Evolutionary conservation across 495 filamentous ascomycete species (phyloP).

Genomic region (Tuber indicum): DNA sequence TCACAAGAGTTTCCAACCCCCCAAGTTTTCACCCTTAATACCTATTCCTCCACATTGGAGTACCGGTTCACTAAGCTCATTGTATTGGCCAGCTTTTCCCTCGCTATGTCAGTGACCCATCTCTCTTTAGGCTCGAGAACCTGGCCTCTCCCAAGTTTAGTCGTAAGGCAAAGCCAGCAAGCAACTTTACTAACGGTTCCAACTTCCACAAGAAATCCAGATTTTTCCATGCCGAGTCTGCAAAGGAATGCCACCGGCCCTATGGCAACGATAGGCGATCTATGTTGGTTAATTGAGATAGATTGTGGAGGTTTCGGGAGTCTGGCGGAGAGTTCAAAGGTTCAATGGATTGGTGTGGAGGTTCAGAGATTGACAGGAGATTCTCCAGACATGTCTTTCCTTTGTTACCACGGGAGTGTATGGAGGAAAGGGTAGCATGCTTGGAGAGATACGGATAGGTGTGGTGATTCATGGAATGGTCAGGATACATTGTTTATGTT

Average conservation of each 20-base stretch:
- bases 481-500: too few relatives aligned
- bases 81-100: slow-evolving; percentile 57
- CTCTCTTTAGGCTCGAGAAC: slow-evolving; percentile 48
- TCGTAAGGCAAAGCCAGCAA: slow-evolving; percentile 68
- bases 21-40: slow-evolving; percentile 9
- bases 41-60: slow-evolving; percentile 45
- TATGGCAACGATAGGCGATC: slow-evolving; percentile 58
- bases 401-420: too few relatives aligned
- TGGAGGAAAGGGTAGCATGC: too few relatives aligned
- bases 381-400: too few relatives aligned
- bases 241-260: slow-evolving; percentile 73
- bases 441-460: too few relatives aligned
- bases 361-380: too few relatives aligned
- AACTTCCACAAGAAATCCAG: slow-evolving; percentile 69
- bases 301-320: too few relatives aligned
- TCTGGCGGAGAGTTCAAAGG: too few relatives aligned
- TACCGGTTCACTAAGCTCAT: slow-evolving; percentile 55
- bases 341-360: too few relatives aligned
- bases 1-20: too few relatives aligned
- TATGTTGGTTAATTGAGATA: too few relatives aligned
- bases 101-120: slow-evolving; percentile 77
- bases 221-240: slow-evolving; percentile 65
- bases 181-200: slow-evolving; percentile 71
- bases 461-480: too few relatives aligned
- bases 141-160: slow-evolving; percentile 54